Conservation (phyloP, 2,329 filamentous ascomycete species). For the Cladosporium colombiae region DNA sequence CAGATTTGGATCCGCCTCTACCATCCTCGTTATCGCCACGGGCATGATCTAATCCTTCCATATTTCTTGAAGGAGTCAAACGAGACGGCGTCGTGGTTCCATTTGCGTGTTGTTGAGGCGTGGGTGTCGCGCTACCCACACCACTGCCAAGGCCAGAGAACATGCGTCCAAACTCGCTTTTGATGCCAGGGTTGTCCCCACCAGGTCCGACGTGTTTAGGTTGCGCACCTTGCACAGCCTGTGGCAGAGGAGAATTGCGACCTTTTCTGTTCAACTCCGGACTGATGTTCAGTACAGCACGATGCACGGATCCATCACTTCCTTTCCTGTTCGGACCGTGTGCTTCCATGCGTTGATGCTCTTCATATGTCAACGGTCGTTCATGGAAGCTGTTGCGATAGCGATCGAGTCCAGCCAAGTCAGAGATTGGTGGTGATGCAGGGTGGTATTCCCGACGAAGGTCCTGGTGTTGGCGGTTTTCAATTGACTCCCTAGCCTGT, state of each 20-base stretch:
- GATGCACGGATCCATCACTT: slow-evolving; percentile 44
- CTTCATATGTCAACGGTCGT: slow-evolving; percentile 39
- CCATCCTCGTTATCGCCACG: slow-evolving; percentile 38
- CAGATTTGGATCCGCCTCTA: slow-evolving; percentile 45
- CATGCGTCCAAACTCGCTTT: slow-evolving; percentile 92
- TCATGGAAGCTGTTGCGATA: slow-evolving; percentile 38
- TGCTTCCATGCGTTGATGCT: slow-evolving; percentile 51
- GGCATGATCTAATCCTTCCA: slow-evolving; percentile 32
- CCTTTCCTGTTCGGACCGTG: slow-evolving; percentile 39
- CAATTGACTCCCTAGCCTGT: slow-evolving; percentile 35
- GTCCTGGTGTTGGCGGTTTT: slow-evolving; percentile 30
- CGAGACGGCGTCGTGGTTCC: slow-evolving; percentile 56
- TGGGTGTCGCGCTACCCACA: slow-evolving; percentile 56
- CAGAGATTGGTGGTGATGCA: slow-evolving; percentile 30
- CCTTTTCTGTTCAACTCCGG: slow-evolving; percentile 77
- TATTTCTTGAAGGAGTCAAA: slow-evolving; percentile 34
- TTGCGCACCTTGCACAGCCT: slow-evolving; percentile 91
- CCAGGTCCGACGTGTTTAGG: slow-evolving; percentile 75
- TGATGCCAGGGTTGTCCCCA: slow-evolving; percentile 78
- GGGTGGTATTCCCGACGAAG: slow-evolving; percentile 32
- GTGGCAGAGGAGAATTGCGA: slow-evolving; percentile 82
- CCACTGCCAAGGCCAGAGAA: slow-evolving; percentile 88
- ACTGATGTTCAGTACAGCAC: slow-evolving; percentile 71
- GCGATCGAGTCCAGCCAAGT: slow-evolving; percentile 26
- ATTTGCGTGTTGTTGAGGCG: slow-evolving; percentile 49